These are phyloP conservation scores for Delitschia confertaspora DNA, from an alignment of 495 filamentous ascomycete species.

Conservation along the genomic window DNA sequence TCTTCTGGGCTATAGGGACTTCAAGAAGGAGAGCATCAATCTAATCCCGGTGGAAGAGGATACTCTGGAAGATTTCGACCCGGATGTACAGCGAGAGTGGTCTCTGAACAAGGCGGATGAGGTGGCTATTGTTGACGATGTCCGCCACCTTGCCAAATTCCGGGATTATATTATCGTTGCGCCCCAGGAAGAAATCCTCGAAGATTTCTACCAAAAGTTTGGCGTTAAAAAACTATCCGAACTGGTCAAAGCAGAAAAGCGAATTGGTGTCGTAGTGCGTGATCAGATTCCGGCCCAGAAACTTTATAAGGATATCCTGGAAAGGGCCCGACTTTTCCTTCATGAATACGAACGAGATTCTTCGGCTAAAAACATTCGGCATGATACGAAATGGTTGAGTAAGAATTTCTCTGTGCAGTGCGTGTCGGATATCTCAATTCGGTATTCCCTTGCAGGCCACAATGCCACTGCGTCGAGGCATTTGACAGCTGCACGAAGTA, in stretches of 20 bases:
- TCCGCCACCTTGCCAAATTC: slow-evolving; percentile 75
- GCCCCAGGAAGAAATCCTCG: slow-evolving; percentile 77
- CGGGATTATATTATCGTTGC: slow-evolving; percentile 70
- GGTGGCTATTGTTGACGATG: slow-evolving; percentile 79
- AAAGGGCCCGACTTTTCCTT: slow-evolving; percentile 79
- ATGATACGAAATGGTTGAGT: slow-evolving; percentile 82
- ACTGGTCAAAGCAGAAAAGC: slow-evolving; percentile 52
- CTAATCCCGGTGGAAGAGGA: slow-evolving; percentile 39
- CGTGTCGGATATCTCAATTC: slow-evolving; percentile 60
- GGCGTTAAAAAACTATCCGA: slow-evolving; percentile 50
- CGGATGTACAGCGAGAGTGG: slow-evolving; percentile 67
- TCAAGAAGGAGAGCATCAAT: slow-evolving; percentile 14
- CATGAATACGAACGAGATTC: slow-evolving; percentile 57
- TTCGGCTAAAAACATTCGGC: slow-evolving; percentile 49
- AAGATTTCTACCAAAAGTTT: slow-evolving; percentile 68
- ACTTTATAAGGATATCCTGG: slow-evolving; percentile 69
- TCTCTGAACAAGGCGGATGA: slow-evolving; percentile 58
- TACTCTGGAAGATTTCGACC: slow-evolving; percentile 46
- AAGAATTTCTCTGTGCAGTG: slow-evolving; percentile 70
- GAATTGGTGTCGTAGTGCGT: slow-evolving; percentile 43
- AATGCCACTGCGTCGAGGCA: slow-evolving; percentile 32
- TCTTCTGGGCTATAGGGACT: slow-evolving; percentile 63
- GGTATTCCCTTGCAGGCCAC: slow-evolving; percentile 60
- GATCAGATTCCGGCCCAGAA: slow-evolving; percentile 48
- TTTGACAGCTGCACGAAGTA: slow-evolving; percentile 48